Percentiles rank a stretch among this genome's conserved stretches.
Evolutionary conservation across 2,329 filamentous ascomycete genomes (phyloP).

Genomic region (Diaporthe ilicicola): DNA sequence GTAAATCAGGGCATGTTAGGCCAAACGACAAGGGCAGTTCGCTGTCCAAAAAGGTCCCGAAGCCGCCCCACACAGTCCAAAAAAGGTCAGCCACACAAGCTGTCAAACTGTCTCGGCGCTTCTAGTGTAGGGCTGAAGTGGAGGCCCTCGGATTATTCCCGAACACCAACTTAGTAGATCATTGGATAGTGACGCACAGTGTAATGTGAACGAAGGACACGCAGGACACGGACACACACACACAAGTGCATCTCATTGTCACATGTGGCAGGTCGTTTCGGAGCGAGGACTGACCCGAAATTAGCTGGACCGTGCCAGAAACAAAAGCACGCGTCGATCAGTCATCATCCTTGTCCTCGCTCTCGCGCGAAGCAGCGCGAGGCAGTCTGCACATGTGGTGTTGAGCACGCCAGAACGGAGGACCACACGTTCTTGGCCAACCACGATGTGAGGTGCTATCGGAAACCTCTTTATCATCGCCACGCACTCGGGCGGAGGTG

Average conservation of each 20-base stretch:
- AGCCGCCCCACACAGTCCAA: background rate
- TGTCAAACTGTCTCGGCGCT: background rate
- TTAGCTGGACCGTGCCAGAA: background rate
- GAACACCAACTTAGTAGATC: too few relatives aligned
- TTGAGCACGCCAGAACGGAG: background rate
- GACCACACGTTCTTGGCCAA: background rate
- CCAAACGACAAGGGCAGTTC: too few relatives aligned
- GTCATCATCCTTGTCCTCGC: background rate
- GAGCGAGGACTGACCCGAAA: too few relatives aligned
- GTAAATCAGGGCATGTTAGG: background rate
- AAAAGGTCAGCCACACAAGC: background rate
- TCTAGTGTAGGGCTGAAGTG: constrained; percentile 8
- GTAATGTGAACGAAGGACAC: background rate
- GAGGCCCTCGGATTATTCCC: background rate
- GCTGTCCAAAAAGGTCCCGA: background rate
- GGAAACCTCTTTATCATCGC: background rate
- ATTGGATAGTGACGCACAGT: background rate
- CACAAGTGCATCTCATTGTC: background rate
- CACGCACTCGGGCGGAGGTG: background rate
- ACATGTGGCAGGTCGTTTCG: too few relatives aligned
- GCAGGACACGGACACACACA: background rate
- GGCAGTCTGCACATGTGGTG: background rate
- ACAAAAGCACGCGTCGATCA: background rate
- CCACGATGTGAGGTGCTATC: background rate
- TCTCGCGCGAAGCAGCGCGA: background rate